Evolutionary conservation across 2,329 filamentous ascomycete species (phyloP).

Genomic region (Beauveria australis): DNA sequence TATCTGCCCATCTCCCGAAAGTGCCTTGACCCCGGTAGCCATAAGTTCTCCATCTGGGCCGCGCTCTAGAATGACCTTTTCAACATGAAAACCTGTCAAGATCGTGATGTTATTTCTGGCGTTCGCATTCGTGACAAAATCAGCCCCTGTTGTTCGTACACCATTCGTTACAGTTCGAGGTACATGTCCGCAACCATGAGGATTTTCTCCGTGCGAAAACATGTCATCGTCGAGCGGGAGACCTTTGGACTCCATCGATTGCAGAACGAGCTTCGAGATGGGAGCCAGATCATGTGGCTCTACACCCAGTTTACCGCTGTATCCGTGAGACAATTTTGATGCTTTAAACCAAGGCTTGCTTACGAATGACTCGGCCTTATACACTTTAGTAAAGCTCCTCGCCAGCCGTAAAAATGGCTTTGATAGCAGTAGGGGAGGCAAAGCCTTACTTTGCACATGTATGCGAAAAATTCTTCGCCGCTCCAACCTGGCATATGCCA

Average conservation of each 20-base stretch:
- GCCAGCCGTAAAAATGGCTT: not conserved
- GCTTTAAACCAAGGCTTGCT: slow-evolving; percentile 48
- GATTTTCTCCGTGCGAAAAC: slow-evolving; percentile 42
- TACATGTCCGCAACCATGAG: slow-evolving; percentile 48
- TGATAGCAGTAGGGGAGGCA: not conserved
- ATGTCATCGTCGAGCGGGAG: slow-evolving; percentile 49
- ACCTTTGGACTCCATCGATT: slow-evolving; percentile 47
- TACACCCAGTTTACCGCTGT: slow-evolving; percentile 43
- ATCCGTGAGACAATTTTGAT: slow-evolving; percentile 38
- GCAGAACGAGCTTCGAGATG: slow-evolving; percentile 45
- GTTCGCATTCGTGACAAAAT: slow-evolving; percentile 37
- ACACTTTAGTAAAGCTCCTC: not conserved
- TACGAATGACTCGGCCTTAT: slow-evolving; percentile 47
- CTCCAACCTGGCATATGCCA: slow-evolving; percentile 48
- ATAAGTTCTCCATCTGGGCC: slow-evolving; percentile 24
- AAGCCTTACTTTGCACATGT: slow-evolving; percentile 42
- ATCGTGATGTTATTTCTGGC: slow-evolving; percentile 37
- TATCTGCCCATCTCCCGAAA: slow-evolving; percentile 33
- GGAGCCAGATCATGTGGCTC: slow-evolving; percentile 51
- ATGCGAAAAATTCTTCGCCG: slow-evolving; percentile 47
- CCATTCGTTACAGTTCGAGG: slow-evolving; percentile 45
- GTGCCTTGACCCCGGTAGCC: slow-evolving; percentile 35
- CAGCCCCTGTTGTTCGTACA: slow-evolving; percentile 42
- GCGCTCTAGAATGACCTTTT: slow-evolving; percentile 41
- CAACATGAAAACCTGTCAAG: slow-evolving; percentile 39